These are phyloP conservation scores for Trapa incisa DNA, from an alignment of 345 rosid species.

Conservation along the genomic window DNA sequence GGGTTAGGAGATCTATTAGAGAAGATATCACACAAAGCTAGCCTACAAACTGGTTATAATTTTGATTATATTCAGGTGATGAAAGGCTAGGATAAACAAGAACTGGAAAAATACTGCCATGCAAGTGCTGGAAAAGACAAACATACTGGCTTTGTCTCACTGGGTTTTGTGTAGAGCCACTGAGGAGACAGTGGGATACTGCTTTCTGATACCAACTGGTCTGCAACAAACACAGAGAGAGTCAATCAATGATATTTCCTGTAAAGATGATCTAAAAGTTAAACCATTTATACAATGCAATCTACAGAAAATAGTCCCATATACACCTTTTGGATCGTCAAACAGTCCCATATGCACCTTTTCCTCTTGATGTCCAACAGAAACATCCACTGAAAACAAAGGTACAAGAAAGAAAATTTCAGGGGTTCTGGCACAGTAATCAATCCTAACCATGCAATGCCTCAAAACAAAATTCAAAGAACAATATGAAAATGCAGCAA, in stretches of 20 bases:
- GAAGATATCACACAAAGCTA: background rate
- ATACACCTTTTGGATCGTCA: slow-evolving; percentile 41
- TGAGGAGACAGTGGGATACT: slow-evolving; percentile 89
- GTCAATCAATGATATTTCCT: background rate
- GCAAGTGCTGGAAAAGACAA: background rate
- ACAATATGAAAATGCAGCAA: background rate
- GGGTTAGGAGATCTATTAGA: background rate
- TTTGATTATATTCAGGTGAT: background rate
- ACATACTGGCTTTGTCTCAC: slow-evolving; percentile 43
- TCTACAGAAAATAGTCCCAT: background rate
- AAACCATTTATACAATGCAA: background rate
- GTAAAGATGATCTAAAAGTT: background rate
- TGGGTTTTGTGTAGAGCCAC: slow-evolving; percentile 79
- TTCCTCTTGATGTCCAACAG: slow-evolving; percentile 32
- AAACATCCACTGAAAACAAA: slow-evolving; percentile 22
- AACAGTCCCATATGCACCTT: slow-evolving; percentile 19
- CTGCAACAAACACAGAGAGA: slow-evolving; percentile 23
- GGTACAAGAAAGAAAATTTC: background rate
- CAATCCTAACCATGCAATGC: background rate
- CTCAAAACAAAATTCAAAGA: background rate
- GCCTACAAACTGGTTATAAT: background rate
- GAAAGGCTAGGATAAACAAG: background rate
- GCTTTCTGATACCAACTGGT: slow-evolving; percentile 51
- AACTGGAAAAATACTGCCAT: background rate
- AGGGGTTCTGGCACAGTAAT: background rate